Percentiles rank a stretch among this genome's conserved stretches.
These are phyloP conservation scores for Wickerhamiella azymoides DNA, from an alignment of 805 yeast genomes.

Conservation along the genomic window DNA sequence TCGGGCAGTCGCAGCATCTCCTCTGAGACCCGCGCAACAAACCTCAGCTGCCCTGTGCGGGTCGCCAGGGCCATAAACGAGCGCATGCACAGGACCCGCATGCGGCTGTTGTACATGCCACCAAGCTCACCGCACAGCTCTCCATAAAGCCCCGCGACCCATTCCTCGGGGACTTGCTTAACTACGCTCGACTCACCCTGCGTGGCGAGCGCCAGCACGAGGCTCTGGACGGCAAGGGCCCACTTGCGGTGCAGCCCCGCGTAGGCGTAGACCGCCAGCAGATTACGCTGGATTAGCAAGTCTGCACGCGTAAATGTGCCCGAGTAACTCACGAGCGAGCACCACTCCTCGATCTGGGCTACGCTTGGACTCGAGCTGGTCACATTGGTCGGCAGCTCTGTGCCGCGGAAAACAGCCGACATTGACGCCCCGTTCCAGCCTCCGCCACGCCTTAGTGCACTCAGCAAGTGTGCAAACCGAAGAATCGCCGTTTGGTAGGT, in stretches of 20 bases:
- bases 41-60: constrained; percentile 33
- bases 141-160: constrained; percentile 26
- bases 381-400: constrained; percentile 20
- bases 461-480: constrained; percentile 48
- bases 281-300: constrained; percentile 46
- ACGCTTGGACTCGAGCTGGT: constrained; percentile 19
- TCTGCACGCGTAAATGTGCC: constrained; percentile 38
- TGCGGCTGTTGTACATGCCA: constrained; percentile 43
- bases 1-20: constrained; percentile 38
- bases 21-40: constrained; percentile 32
- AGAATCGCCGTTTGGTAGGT: constrained; percentile 62
- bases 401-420: constrained; percentile 33
- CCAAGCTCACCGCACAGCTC: constrained; percentile 36
- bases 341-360: constrained; percentile 35
- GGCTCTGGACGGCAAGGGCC: constrained; percentile 52
- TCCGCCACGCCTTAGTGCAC: constrained; percentile 36
- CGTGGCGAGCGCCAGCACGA: constrained; percentile 28
- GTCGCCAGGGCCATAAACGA: constrained; percentile 37
- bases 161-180: constrained; percentile 21
- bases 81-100: constrained; percentile 32
- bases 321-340: constrained; percentile 34
- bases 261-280: constrained; percentile 50
- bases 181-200: background rate
- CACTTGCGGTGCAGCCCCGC: constrained; percentile 53
- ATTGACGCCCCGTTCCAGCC: constrained; percentile 33